A percentile compares a stretch with the other conserved stretches of the same genome.
Conservation (phyloP, 352 stramenopile genomes). For the Pythium scleroteichum region DNA sequence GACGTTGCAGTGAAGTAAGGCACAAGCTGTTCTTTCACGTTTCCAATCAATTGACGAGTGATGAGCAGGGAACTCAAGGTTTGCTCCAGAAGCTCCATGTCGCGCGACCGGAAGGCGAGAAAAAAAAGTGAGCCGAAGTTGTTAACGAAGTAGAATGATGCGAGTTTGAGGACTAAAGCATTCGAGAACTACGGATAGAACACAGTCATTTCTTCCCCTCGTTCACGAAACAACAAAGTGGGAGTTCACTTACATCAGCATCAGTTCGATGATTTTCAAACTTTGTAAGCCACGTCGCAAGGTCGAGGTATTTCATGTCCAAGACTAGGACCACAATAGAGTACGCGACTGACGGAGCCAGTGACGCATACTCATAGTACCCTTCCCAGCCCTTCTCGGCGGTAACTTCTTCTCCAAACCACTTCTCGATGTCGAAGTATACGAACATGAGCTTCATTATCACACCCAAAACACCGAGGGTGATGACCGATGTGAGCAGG, state of each 20-base stretch:
- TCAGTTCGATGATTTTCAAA: constrained; percentile 93
- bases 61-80: constrained; percentile 85
- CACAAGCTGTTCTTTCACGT: constrained; percentile 78
- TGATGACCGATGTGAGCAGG: constrained; percentile 64
- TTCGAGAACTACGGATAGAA: constrained; percentile 72
- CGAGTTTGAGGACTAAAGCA: constrained; percentile 96
- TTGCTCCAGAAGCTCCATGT: constrained; percentile 90
- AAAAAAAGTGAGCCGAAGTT: constrained; percentile 97
- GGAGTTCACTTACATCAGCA: constrained; percentile 54
- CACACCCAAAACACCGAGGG: constrained; percentile 61
- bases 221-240: neutral
- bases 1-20: constrained; percentile 79
- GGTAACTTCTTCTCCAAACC: constrained; percentile 58
- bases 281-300: constrained; percentile 93
- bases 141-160: constrained; percentile 98
- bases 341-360: constrained; percentile 72
- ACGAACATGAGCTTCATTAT: constrained; percentile 80
- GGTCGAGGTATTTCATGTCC: constrained; percentile 85
- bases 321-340: constrained; percentile 75
- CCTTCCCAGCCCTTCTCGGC: constrained; percentile 64
- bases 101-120: constrained; percentile 90
- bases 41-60: constrained; percentile 79
- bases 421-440: constrained; percentile 81
- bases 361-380: constrained; percentile 65
- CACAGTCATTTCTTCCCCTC: neutral